Evolutionary conservation across 176 grass and related monocot species (phyloP).

Genomic region (Tillandsia fasciculata): DNA sequence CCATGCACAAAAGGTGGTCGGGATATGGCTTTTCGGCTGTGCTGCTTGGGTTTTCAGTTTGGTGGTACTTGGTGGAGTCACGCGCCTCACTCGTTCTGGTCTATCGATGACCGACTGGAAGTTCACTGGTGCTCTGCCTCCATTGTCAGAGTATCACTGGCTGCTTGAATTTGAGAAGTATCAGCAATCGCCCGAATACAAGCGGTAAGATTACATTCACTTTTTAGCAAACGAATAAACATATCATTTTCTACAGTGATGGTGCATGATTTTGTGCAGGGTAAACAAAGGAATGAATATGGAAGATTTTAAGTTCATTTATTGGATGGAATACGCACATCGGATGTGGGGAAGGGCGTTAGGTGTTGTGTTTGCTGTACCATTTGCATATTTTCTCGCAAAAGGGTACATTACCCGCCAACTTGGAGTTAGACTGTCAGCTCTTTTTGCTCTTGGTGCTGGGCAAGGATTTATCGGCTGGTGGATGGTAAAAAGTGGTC

Average conservation of each 20-base stretch:
- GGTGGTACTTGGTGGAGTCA: slow-evolving; percentile 86
- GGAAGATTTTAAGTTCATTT: slow-evolving; percentile 98
- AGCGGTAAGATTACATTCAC: slow-evolving; percentile 29
- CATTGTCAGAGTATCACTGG: slow-evolving; percentile 63
- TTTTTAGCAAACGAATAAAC: no score
- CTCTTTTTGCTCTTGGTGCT: slow-evolving; percentile 78
- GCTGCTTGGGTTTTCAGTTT: slow-evolving; percentile 90
- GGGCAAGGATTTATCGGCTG: slow-evolving; percentile 84
- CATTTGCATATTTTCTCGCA: slow-evolving; percentile 77
- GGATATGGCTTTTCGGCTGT: slow-evolving; percentile 91
- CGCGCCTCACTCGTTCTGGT: slow-evolving; percentile 86
- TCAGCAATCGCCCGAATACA: slow-evolving; percentile 81
- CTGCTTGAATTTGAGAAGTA: slow-evolving; percentile 77
- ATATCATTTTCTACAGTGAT: slow-evolving; percentile 12
- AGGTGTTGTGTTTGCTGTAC: slow-evolving; percentile 67
- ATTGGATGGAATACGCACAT: slow-evolving; percentile 98
- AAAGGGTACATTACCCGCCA: slow-evolving; percentile 87
- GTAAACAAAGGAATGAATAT: slow-evolving; percentile 80
- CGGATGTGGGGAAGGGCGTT: slow-evolving; percentile 96
- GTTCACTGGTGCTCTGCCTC: slow-evolving; percentile 73
- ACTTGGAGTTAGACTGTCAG: slow-evolving; percentile 68
- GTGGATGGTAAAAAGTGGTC: slow-evolving; percentile 99
- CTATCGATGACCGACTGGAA: slow-evolving; percentile 99
- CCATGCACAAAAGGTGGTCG: slow-evolving; percentile 69
- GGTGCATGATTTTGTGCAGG: slow-evolving; percentile 38